Evolutionary conservation across 352 stramenopile genomes (phyloP).

Genomic region (Pythium sukuiense): DNA sequence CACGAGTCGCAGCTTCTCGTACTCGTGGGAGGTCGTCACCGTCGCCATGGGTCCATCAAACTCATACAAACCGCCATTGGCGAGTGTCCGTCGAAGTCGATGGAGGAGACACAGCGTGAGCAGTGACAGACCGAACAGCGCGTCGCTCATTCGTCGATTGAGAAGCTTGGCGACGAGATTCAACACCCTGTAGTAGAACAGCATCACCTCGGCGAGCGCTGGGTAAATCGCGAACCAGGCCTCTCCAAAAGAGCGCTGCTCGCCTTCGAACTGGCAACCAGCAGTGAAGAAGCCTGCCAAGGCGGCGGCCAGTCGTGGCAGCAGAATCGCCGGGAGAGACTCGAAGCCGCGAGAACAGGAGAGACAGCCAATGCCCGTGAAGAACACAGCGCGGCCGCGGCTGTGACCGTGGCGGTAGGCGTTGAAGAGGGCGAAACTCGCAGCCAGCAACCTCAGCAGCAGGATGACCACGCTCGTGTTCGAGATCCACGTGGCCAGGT

Average conservation of each 20-base stretch:
- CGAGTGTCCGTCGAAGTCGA: slow-evolving; percentile 24
- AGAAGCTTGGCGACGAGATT: slow-evolving; percentile 31
- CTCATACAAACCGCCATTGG: slow-evolving; percentile 14
- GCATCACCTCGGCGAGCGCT: slow-evolving; percentile 26
- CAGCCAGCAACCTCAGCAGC: slow-evolving; percentile 41
- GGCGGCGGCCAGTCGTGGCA: slow-evolving; percentile 39
- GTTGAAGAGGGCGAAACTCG: slow-evolving; percentile 34
- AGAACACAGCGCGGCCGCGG: slow-evolving; percentile 19
- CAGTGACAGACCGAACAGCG: slow-evolving; percentile 37
- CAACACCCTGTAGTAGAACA: slow-evolving; percentile 36
- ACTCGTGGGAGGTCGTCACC: slow-evolving; percentile 22
- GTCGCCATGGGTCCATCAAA: slow-evolving; percentile 32
- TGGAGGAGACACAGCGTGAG: slow-evolving; percentile 31
- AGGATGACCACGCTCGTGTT: slow-evolving; percentile 42
- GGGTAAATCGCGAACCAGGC: slow-evolving; percentile 46
- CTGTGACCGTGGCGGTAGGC: slow-evolving; percentile 15
- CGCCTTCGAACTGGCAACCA: slow-evolving; percentile 48
- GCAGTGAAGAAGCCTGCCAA: slow-evolving; percentile 45
- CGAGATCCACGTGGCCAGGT: slow-evolving; percentile 45
- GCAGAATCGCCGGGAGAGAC: slow-evolving; percentile 39
- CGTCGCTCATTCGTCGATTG: slow-evolving; percentile 32
- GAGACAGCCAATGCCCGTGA: slow-evolving; percentile 41
- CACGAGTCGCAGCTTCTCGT: slow-evolving; percentile 24
- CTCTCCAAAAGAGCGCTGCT: slow-evolving; percentile 40
- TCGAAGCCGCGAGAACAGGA: slow-evolving; percentile 37